These are phyloP conservation scores for Penicillium egyptiacum DNA, from an alignment of 495 filamentous ascomycete species.

Conservation along the genomic window DNA sequence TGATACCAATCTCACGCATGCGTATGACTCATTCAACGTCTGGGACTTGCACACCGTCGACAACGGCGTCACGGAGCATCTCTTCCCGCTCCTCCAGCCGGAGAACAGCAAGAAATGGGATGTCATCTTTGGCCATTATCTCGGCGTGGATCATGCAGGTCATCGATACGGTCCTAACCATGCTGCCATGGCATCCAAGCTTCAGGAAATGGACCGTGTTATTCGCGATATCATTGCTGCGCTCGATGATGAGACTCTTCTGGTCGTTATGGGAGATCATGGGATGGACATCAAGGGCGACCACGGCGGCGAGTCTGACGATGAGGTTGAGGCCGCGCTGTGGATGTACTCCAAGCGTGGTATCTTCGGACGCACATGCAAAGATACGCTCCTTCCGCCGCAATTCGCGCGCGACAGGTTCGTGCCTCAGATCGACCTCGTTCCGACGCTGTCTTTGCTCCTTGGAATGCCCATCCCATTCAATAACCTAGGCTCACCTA, in stretches of 20 bases:
- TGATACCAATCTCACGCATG: conserved; percentile 73
- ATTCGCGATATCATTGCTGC: conserved; percentile 67
- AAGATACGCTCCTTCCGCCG: conserved; percentile 62
- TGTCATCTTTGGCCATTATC: conserved; percentile 85
- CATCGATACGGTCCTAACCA: conserved; percentile 95
- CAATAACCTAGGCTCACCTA: conserved; percentile 94
- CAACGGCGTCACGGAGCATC: conserved; percentile 89
- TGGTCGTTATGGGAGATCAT: conserved; percentile 97
- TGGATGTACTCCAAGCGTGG: conserved; percentile 96
- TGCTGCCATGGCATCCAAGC: conserved; percentile 83
- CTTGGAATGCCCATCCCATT: conserved; percentile 92
- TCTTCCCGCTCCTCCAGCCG: conserved; percentile 75
- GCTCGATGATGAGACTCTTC: conserved; percentile 80
- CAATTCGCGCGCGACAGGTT: conserved; percentile 72
- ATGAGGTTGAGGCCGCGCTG: conserved; percentile 89
- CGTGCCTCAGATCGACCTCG: conserved; percentile 93
- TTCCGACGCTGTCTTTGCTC: conserved; percentile 84
- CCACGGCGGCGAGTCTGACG: conserved; percentile 93
- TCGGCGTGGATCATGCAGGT: conserved; percentile 96
- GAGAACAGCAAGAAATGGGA: conserved; percentile 75
- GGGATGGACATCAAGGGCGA: conserved; percentile 98
- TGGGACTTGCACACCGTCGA: conserved; percentile 98
- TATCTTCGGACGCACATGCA: conserved; percentile 74
- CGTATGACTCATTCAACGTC: conserved; percentile 97
- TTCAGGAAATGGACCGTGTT: conserved; percentile 86